Base-by-base conservation (phyloP, 2,329 filamentous ascomycete species). In the Fusarium tanahbumbuense region DNA sequence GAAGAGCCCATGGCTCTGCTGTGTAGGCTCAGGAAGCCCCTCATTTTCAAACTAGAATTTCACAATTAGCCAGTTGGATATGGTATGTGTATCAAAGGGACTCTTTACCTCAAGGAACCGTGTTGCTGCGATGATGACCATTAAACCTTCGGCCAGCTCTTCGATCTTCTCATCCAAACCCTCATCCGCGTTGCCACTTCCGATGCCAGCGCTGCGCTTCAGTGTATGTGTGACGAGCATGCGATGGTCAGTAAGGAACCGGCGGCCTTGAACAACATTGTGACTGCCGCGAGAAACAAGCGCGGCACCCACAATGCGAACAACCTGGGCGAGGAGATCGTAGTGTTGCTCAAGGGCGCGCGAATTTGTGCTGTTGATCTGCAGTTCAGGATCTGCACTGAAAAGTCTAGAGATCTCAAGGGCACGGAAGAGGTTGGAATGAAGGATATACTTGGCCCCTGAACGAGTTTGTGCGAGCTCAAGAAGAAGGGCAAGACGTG, bases 361-460 rank as follows among this genome's bases (percentile, higher is more conserved):
- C 6, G 88, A 83, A 73, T 93, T 91, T 57, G 90, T 86, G 58
- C 91, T 87, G 72, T 93, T 89, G 81, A 94, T 89, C 64, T 97
- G 94, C 57, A 99, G 89, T 79, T 99, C 96, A 1, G 96, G 96
- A 78, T 99, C 96, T 15, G 92, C 92, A 11, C 90, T 85, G 78
- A 98, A 99, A 23, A 98, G 86, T n/a, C 90, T 89, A 1, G 94
- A 97, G 59, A 91, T 88, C 67, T 92, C 91, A 28, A 98, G 83
- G 0, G 93, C 87, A 46, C 91, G 88, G 83, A 99, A 95, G 8
- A 99, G 86, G 67, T 95, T 95, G 11, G 93, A 92, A 75, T 97
- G 94, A 44, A 98, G 85, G n/a, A 98, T 89, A 68, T 93, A 89
- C 61, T 91, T 91, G 48, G 96, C 94, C 28, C 96, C 97, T n/a